phyloP scores from a whole-genome alignment of 345 rosid species.

The Clausena lansium region DNA sequence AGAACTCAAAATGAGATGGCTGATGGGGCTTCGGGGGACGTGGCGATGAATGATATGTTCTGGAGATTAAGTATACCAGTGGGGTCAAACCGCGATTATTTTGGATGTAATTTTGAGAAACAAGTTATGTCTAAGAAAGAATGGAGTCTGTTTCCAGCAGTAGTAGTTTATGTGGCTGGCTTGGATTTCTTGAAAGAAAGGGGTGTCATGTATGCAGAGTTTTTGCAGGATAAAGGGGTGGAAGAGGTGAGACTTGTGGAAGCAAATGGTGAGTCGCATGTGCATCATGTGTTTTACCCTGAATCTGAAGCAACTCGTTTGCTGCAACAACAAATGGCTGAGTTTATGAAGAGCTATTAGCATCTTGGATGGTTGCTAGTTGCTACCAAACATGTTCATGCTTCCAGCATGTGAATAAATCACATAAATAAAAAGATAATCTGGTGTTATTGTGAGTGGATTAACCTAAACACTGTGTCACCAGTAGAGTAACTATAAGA shows the following conservation, averaged over 20 bases:
- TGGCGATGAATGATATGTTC: constrained; percentile 52
- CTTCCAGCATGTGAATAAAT: not conserved
- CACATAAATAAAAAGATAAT: not conserved
- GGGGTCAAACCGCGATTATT: constrained; percentile 44
- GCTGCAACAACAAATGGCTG: constrained; percentile 52
- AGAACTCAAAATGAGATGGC: constrained; percentile 45
- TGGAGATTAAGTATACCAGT: constrained; percentile 58
- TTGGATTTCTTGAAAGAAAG: constrained; percentile 65
- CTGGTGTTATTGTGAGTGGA: not conserved
- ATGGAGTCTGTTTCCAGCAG: constrained; percentile 48
- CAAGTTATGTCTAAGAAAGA: constrained; percentile 27
- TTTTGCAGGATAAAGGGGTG: constrained; percentile 40
- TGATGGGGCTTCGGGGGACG: constrained; percentile 25
- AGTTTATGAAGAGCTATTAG: constrained; percentile 39
- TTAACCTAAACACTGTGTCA: not conserved
- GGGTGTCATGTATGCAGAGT: constrained; percentile 49
- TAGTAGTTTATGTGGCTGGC: constrained; percentile 49
- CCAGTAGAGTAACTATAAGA: not conserved
- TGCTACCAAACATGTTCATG: not conserved
- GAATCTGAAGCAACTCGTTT: constrained; percentile 40
- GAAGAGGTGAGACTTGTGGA: constrained; percentile 41
- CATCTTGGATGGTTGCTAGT: not conserved
- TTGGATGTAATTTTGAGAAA: constrained; percentile 51
- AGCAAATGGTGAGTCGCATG: constrained; percentile 42
- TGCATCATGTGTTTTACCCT: constrained; percentile 52